Percentiles rank a stretch among this genome's conserved stretches.
phyloP scores from a whole-genome alignment of 225 moss, liverwort and hornwort genomes.

The Marchantia paleacea region DNA sequence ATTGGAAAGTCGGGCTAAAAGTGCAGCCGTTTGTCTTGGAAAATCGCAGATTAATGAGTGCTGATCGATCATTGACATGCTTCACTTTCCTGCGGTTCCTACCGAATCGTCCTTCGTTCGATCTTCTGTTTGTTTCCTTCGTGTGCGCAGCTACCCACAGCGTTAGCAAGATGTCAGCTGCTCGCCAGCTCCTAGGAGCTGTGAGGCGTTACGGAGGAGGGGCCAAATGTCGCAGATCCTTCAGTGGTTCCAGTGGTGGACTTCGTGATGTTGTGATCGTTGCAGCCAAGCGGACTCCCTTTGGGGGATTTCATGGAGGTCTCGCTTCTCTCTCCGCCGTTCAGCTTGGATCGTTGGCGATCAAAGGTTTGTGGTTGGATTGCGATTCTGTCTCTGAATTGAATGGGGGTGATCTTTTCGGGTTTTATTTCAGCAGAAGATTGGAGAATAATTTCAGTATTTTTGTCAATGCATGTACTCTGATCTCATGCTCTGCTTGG shows the following conservation, averaged over 20 bases:
- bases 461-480: no score
- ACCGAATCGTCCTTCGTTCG: background rate
- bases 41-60: no score
- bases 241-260: background rate
- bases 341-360: slow-evolving; percentile 77
- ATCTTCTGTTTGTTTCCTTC: background rate
- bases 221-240: background rate
- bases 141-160: background rate
- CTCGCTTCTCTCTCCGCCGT: slow-evolving; percentile 73
- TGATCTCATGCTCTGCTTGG: no score
- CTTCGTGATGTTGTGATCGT: slow-evolving; percentile 66
- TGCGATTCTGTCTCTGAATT: background rate
- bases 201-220: slow-evolving; percentile 1
- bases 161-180: background rate
- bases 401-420: no score
- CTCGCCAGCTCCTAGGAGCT: slow-evolving; percentile 6
- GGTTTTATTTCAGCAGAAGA: no score
- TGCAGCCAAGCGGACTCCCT: slow-evolving; percentile 85
- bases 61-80: background rate
- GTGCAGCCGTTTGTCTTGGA: no score
- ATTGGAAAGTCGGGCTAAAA: no score
- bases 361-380: slow-evolving; percentile 49
- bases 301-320: slow-evolving; percentile 73
- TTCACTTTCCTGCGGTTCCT: background rate
- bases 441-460: no score